Percentiles rank a stretch among this genome's conserved stretches.
These are phyloP conservation scores for Tricholomella constricta DNA, from an alignment of 768 basidiomycete species.

Conservation along the genomic window DNA sequence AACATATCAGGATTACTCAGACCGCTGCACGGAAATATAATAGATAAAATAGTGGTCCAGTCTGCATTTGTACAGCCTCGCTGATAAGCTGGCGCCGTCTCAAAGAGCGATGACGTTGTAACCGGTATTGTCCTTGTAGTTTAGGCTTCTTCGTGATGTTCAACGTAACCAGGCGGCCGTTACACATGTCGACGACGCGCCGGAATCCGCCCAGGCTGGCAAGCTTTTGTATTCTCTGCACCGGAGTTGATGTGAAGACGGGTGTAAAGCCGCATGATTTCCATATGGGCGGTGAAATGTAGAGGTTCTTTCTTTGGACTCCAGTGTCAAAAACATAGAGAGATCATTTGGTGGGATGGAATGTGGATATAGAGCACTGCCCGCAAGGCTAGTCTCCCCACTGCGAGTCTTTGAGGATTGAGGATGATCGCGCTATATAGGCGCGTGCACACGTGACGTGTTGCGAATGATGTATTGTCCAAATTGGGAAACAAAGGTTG, in stretches of 20 bases:
- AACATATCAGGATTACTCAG: too few relatives aligned
- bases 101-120: background rate
- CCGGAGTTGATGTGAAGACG: background rate
- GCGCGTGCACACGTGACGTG: background rate
- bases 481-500: background rate
- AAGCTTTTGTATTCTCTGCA: background rate
- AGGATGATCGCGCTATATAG: background rate
- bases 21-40: too few relatives aligned
- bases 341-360: too few relatives aligned
- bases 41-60: too few relatives aligned
- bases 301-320: background rate
- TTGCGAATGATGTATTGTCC: background rate
- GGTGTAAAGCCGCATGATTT: background rate
- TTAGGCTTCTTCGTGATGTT: background rate
- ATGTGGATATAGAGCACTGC: too few relatives aligned
- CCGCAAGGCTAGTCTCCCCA: too few relatives aligned
- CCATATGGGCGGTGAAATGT: background rate
- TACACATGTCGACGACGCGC: background rate
- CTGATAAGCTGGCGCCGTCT: too few relatives aligned
- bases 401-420: background rate
- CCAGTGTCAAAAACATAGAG: too few relatives aligned
- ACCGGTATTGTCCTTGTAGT: background rate
- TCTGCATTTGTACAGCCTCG: too few relatives aligned
- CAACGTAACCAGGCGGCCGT: background rate
- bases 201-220: background rate